Conservation (phyloP, 2,329 filamentous ascomycete species). For the Grosmannia serpens region DNA sequence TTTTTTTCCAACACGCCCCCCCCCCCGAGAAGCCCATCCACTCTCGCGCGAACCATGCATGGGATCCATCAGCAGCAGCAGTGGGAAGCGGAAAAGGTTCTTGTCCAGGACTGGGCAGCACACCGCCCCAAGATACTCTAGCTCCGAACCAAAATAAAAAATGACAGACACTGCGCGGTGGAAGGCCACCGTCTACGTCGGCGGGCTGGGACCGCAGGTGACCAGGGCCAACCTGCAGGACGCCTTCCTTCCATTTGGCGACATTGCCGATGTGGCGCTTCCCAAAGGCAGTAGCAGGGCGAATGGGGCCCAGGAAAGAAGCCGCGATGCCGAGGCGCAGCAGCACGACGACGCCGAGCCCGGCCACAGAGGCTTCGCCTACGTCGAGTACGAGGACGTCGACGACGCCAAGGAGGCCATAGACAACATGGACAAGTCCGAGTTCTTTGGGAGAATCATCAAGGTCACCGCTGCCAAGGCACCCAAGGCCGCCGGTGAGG, state of each 20-base stretch:
- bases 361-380: constrained; percentile 79
- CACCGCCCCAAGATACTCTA: not conserved
- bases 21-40: not conserved
- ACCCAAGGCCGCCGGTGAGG: constrained; percentile 78
- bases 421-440: constrained; percentile 97
- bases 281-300: constrained; percentile 78
- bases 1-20: not conserved
- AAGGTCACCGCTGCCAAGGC: constrained; percentile 88
- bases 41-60: not conserved
- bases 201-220: constrained; percentile 72
- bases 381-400: constrained; percentile 83
- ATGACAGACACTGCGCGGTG: constrained; percentile 79
- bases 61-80: not conserved
- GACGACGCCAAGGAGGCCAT: constrained; percentile 89
- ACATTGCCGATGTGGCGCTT: constrained; percentile 81
- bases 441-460: constrained; percentile 84
- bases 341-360: not conserved
- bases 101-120: not conserved
- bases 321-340: not conserved
- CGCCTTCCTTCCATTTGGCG: constrained; percentile 93
- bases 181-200: constrained; percentile 88
- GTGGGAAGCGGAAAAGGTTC: not conserved
- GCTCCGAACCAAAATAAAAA: constrained; percentile 10
- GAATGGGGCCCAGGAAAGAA: constrained; percentile 26
- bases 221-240: constrained; percentile 67